These are phyloP conservation scores for Termitomyces sp. DNA, from an alignment of 768 basidiomycete species.

Conservation along the genomic window DNA sequence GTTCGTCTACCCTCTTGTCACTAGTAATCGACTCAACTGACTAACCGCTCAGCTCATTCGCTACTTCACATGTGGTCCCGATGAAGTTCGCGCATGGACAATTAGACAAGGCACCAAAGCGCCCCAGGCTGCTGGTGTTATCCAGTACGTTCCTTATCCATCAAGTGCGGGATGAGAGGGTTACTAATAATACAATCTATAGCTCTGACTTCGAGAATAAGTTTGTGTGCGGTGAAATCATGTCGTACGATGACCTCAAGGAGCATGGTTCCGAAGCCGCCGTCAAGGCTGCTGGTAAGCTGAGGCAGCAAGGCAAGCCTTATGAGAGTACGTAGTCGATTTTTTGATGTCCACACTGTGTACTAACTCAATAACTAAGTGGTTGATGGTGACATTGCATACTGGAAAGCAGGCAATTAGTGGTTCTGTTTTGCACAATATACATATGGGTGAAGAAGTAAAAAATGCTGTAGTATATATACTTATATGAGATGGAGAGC, in stretches of 20 bases:
- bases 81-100: constrained; percentile 98
- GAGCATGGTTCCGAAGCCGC: constrained; percentile 88
- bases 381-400: constrained; percentile 87
- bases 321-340: constrained; percentile 73
- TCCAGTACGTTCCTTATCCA: constrained; percentile 63
- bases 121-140: constrained; percentile 96
- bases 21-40: constrained; percentile 1
- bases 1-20: constrained; percentile 35
- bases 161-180: not conserved
- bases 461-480: constrained; percentile 6
- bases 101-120: constrained; percentile 92
- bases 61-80: constrained; percentile 96
- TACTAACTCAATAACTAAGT: constrained; percentile 36
- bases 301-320: constrained; percentile 94
- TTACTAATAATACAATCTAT: not conserved
- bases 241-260: constrained; percentile 86
- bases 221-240: constrained; percentile 97
- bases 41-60: constrained; percentile 65
- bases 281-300: constrained; percentile 94
- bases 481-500: not conserved
- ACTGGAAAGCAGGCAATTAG: constrained; percentile 80
- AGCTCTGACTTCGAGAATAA: constrained; percentile 98
- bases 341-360: not conserved
- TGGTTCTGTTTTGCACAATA: not conserved
- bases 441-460: not conserved